Evolutionary conservation across 2,329 filamentous ascomycete genomes (phyloP), one percentile per base, ranked within the genome.

Genomic region (Capronia epimyces): DNA sequence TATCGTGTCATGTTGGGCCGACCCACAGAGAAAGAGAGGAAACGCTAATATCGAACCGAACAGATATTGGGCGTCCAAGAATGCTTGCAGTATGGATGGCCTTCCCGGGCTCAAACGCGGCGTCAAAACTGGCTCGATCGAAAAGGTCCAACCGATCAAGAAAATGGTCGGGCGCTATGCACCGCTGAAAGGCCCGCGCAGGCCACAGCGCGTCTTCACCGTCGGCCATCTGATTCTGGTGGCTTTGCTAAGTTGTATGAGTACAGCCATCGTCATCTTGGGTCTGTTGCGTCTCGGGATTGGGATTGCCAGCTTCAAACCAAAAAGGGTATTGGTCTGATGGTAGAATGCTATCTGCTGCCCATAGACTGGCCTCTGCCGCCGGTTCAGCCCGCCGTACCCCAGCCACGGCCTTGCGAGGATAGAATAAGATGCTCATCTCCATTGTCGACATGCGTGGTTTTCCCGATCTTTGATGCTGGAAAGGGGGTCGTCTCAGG

Each of bases 61-160:
- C 34, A 37, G 69, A n/a, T 86, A 84, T 60, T 81, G 81, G 62
- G 70, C 69, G 18, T 63, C 71, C 55, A 77, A 74, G 59, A 86
- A 86, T 60, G 60, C 69, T 2, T 57, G 62, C 41, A 81, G 78
- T 63, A 69, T 84, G 39, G 81, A 84, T 57, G 79, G 78, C 1
- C 66, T 83, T 16, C 77, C 80, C 0, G 81, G 80, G 0, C 62
- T 85, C 58, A 72, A 60, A 34, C 50, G 55, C 6, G 59, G 55
- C 9, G 31, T 58, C 3, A 27, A 53, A 13, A 57, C 53, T 29
- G 55, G 43, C 13, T 40, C 49, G 9, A 52, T 40, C 7, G 52
- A 58, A n/a, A 49, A 46, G 18, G 54, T 61, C 34, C 52, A 51
- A 31, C 59, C 59, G 9, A 56, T 61, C 31, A 61, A 60, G 50